Percentiles rank a stretch among this genome's conserved stretches.
These are phyloP conservation scores for Myxozyma vanderwaltii DNA, from an alignment of 805 yeast species.

Conservation along the genomic window DNA sequence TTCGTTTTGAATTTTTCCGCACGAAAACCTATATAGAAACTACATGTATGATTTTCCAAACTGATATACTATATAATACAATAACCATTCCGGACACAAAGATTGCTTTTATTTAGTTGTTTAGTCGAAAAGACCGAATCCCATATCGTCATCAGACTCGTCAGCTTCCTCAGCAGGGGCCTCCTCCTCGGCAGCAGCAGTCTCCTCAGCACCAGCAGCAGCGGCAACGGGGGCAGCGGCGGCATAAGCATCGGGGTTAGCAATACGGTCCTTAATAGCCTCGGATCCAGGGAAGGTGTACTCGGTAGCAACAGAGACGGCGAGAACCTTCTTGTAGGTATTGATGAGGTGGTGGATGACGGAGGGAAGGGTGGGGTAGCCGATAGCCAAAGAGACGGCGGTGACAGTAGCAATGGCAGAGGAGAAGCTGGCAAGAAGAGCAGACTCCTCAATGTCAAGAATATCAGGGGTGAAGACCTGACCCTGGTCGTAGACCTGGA, in stretches of 20 bases:
- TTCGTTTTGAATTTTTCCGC: background rate
- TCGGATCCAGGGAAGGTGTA: conserved; percentile 99
- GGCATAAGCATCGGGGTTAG: conserved; percentile 99
- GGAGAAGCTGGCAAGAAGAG: conserved; percentile 88
- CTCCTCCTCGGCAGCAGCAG: conserved; percentile 68
- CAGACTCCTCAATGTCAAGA: conserved; percentile 98
- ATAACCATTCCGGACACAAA: conserved; percentile 11
- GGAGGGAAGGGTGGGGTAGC: conserved; percentile 99
- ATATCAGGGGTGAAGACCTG: conserved; percentile 95
- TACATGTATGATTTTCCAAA: background rate
- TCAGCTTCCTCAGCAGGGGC: conserved; percentile 69
- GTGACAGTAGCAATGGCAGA: conserved; percentile 93
- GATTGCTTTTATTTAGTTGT: conserved; percentile 8
- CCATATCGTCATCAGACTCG: conserved; percentile 78
- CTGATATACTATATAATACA: conserved; percentile 1
- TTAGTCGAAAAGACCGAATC: conserved; percentile 98
- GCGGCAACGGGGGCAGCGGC: conserved; percentile 98
- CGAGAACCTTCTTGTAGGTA: conserved; percentile 98
- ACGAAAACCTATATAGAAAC: background rate
- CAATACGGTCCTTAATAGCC: conserved; percentile 98
- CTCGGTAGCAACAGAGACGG: conserved; percentile 97
- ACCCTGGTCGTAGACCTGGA: conserved; percentile 98
- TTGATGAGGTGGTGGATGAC: conserved; percentile 98
- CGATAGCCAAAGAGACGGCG: conserved; percentile 93
- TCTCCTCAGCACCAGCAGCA: conserved; percentile 63